Base-by-base conservation (phyloP, 1,284 basidiomycete species). In the Naganishia liquefaciens region DNA sequence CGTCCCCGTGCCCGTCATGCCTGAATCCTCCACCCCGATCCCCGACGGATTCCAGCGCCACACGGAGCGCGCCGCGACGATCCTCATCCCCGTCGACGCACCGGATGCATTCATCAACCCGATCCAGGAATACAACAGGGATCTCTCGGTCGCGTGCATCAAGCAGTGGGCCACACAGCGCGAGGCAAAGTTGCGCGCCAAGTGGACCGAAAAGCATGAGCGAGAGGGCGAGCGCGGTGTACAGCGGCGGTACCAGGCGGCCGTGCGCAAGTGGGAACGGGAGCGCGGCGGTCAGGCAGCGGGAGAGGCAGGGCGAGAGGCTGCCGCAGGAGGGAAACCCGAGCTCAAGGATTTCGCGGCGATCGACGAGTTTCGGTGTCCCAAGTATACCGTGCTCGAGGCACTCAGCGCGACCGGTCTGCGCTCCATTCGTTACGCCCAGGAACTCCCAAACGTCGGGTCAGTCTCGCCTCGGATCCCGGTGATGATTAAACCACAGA, bases 41-140 rank as follows among this genome's bases (percentile, higher is more conserved):
- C 73, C 13, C 68, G 69, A 6, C 71, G 76, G 25, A 72, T 91
- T 87, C 78, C 85, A 83, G 9, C 82, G 93, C 54, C 89, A 93
- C 79, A 88, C 87, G 10, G 93, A 96, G 81, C 90, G 90, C 72
- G 88, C 85, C 1, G 87, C 92, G 1, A 87, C 87, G 71, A 90
- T 95, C 72, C 84, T 95, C 64, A 82, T 93, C 11, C 87, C 88
- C 0, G 83, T 87, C 51, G 87, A 90, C 72, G 87, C 89, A 68
- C 64, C 64, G 10, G 57, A 60, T 37, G 89, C 92, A 0, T 99
- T 99, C 79, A 81, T 99, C 66, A 99, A 99, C 75, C 95, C 96
- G 2, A 90, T 98, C 7, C 95, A 99, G 74, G 93, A 99, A 78
- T 99, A 97, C 83, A 99, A 99, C 79, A 85, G 96, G 49, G 95